phyloP scores from a whole-genome alignment of 169 alveolate genomes.

The Neospora caninum region DNA sequence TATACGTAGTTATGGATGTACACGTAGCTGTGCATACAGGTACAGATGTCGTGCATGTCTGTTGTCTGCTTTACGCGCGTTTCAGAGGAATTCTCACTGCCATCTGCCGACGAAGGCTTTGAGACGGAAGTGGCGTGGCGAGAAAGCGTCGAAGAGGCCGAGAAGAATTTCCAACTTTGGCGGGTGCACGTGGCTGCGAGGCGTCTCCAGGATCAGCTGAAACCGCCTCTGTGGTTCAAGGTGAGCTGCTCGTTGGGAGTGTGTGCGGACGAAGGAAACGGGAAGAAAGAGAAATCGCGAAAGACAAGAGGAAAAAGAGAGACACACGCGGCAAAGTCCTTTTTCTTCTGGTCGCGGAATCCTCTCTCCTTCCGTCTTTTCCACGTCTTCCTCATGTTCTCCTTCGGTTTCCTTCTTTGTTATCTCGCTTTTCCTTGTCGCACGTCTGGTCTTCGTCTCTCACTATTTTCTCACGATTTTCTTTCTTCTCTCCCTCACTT shows the following conservation, averaged over 20 bases:
- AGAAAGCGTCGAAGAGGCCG: not conserved
- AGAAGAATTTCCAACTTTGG: not conserved
- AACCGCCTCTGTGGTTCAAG: not conserved
- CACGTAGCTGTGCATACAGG: too few species aligned
- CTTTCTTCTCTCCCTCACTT: too few species aligned
- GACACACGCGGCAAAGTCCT: too few species aligned
- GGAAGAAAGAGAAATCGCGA: too few species aligned
- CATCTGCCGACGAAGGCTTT: not conserved
- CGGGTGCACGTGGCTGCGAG: not conserved
- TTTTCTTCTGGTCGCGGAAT: too few species aligned
- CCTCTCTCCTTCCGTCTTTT: too few species aligned
- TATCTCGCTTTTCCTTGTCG: too few species aligned
- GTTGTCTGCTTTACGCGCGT: not conserved
- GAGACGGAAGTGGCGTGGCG: conserved; percentile 16
- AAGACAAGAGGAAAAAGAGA: not conserved
- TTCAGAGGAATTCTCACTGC: conserved; percentile 8
- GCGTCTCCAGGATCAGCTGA: not conserved
- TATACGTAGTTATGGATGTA: not conserved
- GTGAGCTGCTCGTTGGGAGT: not conserved
- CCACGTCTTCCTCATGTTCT: too few species aligned
- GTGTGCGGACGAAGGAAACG: not conserved
- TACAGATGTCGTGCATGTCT: too few species aligned
- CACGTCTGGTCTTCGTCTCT: too few species aligned
- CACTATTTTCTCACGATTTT: too few species aligned
- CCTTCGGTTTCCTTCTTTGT: too few species aligned